Percentiles rank a stretch among this genome's conserved stretches.
Conservation (phyloP, 352 stramenopile species). For the Thraustochytrium striatum region DNA sequence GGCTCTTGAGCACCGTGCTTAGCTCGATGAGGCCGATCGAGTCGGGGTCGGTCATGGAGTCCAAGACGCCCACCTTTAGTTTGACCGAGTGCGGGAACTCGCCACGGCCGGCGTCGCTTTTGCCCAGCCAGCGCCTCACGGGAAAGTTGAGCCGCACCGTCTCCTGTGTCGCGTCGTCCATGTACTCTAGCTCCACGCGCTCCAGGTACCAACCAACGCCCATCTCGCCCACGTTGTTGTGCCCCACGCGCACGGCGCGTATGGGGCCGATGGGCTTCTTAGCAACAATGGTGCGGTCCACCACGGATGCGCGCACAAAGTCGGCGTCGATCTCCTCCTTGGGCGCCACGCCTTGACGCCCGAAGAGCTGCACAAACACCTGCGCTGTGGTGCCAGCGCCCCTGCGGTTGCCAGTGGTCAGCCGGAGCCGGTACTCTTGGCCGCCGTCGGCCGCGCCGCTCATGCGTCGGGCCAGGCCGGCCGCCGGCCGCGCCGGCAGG, state of each 20-base stretch:
- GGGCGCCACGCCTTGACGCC: background rate
- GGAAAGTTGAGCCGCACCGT: background rate
- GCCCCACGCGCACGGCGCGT: conserved; percentile 1
- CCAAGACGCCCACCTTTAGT: background rate
- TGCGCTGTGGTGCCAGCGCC: conserved; percentile 17
- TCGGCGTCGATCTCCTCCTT: background rate
- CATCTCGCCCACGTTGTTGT: conserved; percentile 21
- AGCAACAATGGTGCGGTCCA: background rate
- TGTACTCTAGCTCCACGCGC: conserved; percentile 9
- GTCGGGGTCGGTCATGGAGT: conserved; percentile 45
- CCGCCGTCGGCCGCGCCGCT: background rate
- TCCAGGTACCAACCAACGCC: conserved; percentile 43
- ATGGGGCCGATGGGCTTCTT: background rate
- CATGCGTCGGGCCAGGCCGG: no score
- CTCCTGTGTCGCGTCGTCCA: background rate
- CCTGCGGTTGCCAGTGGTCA: conserved; percentile 16
- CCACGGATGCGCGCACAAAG: conserved; percentile 8
- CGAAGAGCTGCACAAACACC: conserved; percentile 26
- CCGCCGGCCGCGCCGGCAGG: no score
- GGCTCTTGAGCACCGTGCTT: background rate
- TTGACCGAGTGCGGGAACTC: conserved; percentile 18
- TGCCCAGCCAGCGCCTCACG: conserved; percentile 27
- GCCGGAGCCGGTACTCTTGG: background rate
- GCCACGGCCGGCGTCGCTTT: conserved; percentile 13
- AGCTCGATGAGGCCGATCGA: conserved; percentile 5